phyloP scores from a whole-genome alignment of 106 monocot genomes.

The Chionographis japonica region DNA sequence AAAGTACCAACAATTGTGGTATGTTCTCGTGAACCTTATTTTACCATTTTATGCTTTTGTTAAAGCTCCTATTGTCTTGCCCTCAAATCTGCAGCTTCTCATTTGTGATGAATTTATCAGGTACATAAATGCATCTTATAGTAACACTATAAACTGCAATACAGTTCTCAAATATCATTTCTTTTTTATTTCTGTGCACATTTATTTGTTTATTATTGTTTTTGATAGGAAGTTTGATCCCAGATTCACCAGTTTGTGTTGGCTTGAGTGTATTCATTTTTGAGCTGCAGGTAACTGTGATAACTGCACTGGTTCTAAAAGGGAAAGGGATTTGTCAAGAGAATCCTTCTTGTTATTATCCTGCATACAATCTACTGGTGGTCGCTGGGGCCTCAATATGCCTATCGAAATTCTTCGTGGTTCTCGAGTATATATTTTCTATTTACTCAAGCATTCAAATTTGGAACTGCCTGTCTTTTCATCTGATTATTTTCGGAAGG shows the following conservation, averaged over 20 bases:
- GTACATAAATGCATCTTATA: too few relatives aligned
- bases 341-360: constrained; percentile 83
- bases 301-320: constrained; percentile 64
- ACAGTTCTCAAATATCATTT: too few relatives aligned
- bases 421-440: constrained; percentile 56
- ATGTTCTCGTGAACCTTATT: constrained; percentile 9
- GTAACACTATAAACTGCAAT: too few relatives aligned
- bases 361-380: constrained; percentile 82
- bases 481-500: background rate
- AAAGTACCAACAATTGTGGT: constrained; percentile 51
- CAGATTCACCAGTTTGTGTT: background rate
- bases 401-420: constrained; percentile 96
- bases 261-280: background rate
- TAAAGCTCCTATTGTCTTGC: too few relatives aligned
- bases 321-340: constrained; percentile 72
- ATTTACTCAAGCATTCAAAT: background rate
- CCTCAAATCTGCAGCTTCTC: too few relatives aligned
- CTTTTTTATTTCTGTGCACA: too few relatives aligned
- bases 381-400: constrained; percentile 88
- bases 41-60: background rate
- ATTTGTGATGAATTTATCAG: too few relatives aligned
- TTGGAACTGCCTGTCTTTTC: background rate
- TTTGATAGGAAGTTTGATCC: too few relatives aligned
- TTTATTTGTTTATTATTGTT: too few relatives aligned
- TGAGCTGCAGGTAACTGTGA: constrained; percentile 86